Base-by-base conservation (phyloP, 371 early-diverging fungal species). In the Mortierella sp. region DNA sequence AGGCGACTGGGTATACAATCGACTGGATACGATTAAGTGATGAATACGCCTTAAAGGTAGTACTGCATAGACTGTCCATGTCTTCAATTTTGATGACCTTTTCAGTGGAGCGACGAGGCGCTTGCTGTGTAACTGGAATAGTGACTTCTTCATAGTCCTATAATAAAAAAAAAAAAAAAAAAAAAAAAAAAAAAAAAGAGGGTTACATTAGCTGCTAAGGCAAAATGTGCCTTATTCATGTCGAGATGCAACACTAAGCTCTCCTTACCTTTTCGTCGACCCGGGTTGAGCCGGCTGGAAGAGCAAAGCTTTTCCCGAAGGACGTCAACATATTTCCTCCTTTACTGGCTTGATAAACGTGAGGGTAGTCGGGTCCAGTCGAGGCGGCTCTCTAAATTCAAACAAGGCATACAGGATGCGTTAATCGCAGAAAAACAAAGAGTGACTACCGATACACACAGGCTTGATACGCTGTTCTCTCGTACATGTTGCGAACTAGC, bases 21-120 rank as follows among this genome's bases (percentile, higher is more conserved):
- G 96, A 95, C 84, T 99, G 99, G 45, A 99, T 91, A 52, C 96
- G 91, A 81, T 99, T 99, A 45, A 99, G 85, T 6, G 91, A 85
- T 59, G 88, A 89, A 82, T 98, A 97, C 1, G 86, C 91, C 72
- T 89, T 86, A 86, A 97, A 97, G 0, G 93, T 94, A 9, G 86
- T 84, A 57, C 89, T 88, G 51, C 92, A 91, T 43, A 94, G 83
- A 5, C 85, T 85, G 64, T 95, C 95, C 89, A 95, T 82, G 18
- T 90, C 90, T 12, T 70, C 76, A 15, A 96, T 85, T 4, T 55
- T 53, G 11, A 95, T 83, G n/a, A 87, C 73, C 53, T 83, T 79
- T 75, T 94, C 94, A 0, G 84, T 85, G 1, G 60, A 61, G 43
- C 76, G 76, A 0, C 86, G 72, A 19, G 92, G 89, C 0, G 95